Evolutionary conservation across 345 rosid species (phyloP), one percentile per base, ranked within the genome.

Genomic region (Dovyalis caffra): DNA sequence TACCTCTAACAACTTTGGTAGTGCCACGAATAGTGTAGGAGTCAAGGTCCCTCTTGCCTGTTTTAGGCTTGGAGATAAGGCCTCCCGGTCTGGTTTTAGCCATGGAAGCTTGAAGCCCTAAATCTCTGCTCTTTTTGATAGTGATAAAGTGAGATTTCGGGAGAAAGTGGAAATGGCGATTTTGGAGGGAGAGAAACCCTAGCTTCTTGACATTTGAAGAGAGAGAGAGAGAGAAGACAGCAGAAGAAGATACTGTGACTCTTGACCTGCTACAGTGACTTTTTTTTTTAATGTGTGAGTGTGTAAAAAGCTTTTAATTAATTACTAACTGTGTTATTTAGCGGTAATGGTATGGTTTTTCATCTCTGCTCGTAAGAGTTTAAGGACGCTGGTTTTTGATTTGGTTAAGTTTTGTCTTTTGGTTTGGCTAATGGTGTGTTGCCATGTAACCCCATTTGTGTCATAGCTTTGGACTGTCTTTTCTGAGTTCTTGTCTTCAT

Each of bases 41-140:
- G 8, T 91, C 90, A 23, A 91, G 83, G 61, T 86, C 90, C 76
- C 78, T 86, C 83, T 80, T 89, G 32, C 83, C 84, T 6, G 81
- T 51, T 72, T 85, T 91, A 72, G 79, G 81, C 82, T 78, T 83
- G 74, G 87, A 69, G 58, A 81, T 65, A 31, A 87, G 74, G 70
- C 90, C 90, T 5, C 90, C 90, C 2, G 91, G 92, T 84, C 94
- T 85, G 76, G 95, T 91, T 79, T 87, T 94, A 62, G 97, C 97
- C 98, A 94, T 94, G 43, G 63, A 71, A 58, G 63, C 73, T 71
- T 83, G 37, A 66, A 81, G 63, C 64, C 75, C 53, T 11, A 56
- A 56, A 2, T 23, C 14, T 56, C 4, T 56, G 11, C 61, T 23
- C 61, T 71, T 29, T 20, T 9, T 8, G 35, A 8, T 16, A 12